Conservation (phyloP, 495 filamentous ascomycete species). For the Monascus purpureus region DNA sequence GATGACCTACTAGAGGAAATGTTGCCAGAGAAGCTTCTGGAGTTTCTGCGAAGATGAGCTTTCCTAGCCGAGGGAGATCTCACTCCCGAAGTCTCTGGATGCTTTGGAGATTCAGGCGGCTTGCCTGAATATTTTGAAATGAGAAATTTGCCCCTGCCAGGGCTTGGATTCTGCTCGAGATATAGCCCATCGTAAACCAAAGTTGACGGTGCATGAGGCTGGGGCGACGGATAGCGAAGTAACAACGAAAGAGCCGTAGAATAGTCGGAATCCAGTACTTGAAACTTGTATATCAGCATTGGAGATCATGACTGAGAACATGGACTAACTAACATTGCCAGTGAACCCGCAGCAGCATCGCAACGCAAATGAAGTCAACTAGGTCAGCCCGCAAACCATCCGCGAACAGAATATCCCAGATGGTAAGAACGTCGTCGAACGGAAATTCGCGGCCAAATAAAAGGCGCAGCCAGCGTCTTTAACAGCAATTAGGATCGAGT, state of each 20-base stretch:
- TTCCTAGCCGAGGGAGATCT: conserved; percentile 13
- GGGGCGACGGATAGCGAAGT: conserved; percentile 58
- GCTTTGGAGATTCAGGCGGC: conserved; percentile 32
- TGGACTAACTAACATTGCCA: conserved; percentile 58
- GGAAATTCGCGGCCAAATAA: conserved; percentile 89
- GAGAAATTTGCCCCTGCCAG: conserved; percentile 55
- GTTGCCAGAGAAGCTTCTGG: conserved; percentile 15
- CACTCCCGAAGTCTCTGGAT: conserved; percentile 3
- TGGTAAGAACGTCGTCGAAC: conserved; percentile 63
- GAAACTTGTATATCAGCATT: conserved; percentile 14
- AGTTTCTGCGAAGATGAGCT: conserved; percentile 21
- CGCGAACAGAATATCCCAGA: conserved; percentile 90
- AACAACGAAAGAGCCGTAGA: conserved; percentile 67
- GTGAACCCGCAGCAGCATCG: conserved; percentile 85
- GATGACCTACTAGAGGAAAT: conserved; percentile 34
- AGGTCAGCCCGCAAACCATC: conserved; percentile 71
- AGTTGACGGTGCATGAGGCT: conserved; percentile 51
- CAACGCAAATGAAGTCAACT: conserved; percentile 77
- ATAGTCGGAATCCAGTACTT: conserved; percentile 78
- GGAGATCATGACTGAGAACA: background rate
- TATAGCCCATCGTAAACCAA: conserved; percentile 86
- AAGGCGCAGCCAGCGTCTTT: conserved; percentile 84
- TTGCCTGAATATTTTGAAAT: conserved; percentile 74
- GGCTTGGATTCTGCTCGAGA: conserved; percentile 59
- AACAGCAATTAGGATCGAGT: background rate